Percentiles rank a stretch among this genome's conserved stretches.
phyloP scores from a whole-genome alignment of 1,284 basidiomycete genomes.

The Xerocomus nothofagi region DNA sequence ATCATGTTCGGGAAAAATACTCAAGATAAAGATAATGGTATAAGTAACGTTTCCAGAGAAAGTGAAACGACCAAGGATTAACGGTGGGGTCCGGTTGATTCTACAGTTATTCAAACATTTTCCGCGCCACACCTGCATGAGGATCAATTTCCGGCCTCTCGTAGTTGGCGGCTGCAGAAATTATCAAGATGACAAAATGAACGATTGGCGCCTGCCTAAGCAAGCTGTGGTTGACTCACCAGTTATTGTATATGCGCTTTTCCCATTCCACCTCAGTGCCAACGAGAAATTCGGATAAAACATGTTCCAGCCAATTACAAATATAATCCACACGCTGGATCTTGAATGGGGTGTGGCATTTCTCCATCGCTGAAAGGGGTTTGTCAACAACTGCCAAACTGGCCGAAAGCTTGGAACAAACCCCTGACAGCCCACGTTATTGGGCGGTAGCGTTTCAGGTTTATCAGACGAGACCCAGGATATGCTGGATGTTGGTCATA shows the following conservation, averaged over 20 bases:
- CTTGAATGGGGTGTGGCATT: slow-evolving; percentile 34
- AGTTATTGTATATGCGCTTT: slow-evolving; percentile 27
- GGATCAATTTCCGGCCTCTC: background rate
- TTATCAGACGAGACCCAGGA: slow-evolving; percentile 32
- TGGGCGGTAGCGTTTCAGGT: slow-evolving; percentile 36
- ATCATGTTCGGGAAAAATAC: background rate
- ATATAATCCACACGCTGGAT: slow-evolving; percentile 35
- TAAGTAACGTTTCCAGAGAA: background rate
- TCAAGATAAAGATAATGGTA: slow-evolving; percentile 2
- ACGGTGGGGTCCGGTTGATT: background rate
- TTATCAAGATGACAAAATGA: slow-evolving; percentile 1
- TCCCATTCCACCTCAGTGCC: slow-evolving; percentile 36
- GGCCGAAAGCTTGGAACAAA: slow-evolving; percentile 14
- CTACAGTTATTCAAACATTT: background rate
- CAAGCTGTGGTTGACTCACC: slow-evolving; percentile 16
- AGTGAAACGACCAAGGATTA: slow-evolving; percentile 1
- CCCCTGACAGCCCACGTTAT: slow-evolving; percentile 38
- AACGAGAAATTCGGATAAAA: slow-evolving; percentile 28
- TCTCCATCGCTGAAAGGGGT: slow-evolving; percentile 31
- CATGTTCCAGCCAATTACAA: slow-evolving; percentile 35
- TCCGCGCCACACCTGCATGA: slow-evolving; percentile 6
- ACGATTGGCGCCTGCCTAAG: background rate
- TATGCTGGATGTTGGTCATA: slow-evolving; percentile 28
- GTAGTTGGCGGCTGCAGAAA: slow-evolving; percentile 11
- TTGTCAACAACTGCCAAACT: slow-evolving; percentile 1